These are phyloP conservation scores for Boletus vinaceobasis DNA, from an alignment of 768 basidiomycete genomes.

Conservation along the genomic window DNA sequence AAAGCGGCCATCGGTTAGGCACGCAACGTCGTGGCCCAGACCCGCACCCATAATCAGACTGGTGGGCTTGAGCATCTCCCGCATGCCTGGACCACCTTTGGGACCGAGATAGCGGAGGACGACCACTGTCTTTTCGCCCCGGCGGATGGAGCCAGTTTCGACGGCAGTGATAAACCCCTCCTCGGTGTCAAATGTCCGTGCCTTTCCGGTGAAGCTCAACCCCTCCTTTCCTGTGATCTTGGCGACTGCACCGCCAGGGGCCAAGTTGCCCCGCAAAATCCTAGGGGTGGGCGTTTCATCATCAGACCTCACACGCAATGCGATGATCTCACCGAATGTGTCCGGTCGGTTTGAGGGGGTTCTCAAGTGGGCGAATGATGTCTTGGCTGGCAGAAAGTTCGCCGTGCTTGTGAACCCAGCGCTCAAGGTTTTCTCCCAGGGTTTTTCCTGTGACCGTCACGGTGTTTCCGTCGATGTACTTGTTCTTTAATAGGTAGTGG, in stretches of 20 bases:
- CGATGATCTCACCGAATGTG: constrained; percentile 67
- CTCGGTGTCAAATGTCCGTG: constrained; percentile 89
- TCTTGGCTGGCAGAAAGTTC: constrained; percentile 72
- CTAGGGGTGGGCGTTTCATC: constrained; percentile 36
- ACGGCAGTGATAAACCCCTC: constrained; percentile 85
- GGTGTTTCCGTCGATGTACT: constrained; percentile 85
- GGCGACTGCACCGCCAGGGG: constrained; percentile 92
- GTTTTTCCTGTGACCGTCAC: constrained; percentile 89
- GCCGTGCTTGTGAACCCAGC: constrained; percentile 80
- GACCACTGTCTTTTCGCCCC: constrained; percentile 95
- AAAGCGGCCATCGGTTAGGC: constrained; percentile 96
- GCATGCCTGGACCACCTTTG: constrained; percentile 98
- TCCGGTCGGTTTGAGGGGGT: constrained; percentile 85
- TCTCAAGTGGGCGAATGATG: constrained; percentile 81
- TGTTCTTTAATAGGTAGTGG: constrained; percentile 80
- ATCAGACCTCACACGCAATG: constrained; percentile 1
- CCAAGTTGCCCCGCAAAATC: constrained; percentile 88
- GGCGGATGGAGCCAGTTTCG: constrained; percentile 82
- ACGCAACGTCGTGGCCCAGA: constrained; percentile 92
- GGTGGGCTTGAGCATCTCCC: constrained; percentile 98
- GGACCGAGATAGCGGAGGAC: constrained; percentile 96
- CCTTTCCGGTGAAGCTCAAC: constrained; percentile 83
- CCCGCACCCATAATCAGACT: constrained; percentile 99
- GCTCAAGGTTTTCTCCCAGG: constrained; percentile 88
- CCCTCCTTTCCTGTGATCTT: constrained; percentile 98